Evolutionary conservation across 225 moss, liverwort and hornwort species (phyloP), one percentile per base, ranked within the genome.

Genomic region (Climacium dendroides): DNA sequence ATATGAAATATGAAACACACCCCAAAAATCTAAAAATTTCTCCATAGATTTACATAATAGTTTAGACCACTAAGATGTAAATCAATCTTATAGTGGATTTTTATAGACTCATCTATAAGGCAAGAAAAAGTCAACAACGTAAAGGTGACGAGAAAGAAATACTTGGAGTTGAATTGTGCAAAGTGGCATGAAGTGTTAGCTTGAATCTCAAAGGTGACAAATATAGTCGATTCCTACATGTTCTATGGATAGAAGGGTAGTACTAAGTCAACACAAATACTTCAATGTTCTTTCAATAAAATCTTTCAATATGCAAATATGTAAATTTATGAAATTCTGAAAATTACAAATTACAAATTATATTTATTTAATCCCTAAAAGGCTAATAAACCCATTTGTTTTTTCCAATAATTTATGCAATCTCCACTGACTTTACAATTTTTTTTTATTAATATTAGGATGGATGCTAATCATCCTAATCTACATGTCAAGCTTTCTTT

Each of bases 321-420:
- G 17, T 30, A 2, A 34, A 64, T 34, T 34, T 63, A 6, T 28
- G 13, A 34, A 64, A 34, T 35, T 18, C 6, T 19, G 34, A 3
- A 3, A 64, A 10, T 19, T 19, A 11, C 0, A 34, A 64, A 34
- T 34, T 64, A 9, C n/a, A n/a, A n/a, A n/a, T n/a, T n/a, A n/a
- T n/a, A n/a, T n/a, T n/a, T n/a, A n/a, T n/a, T 66, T 19, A 12
- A 11, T 0, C 3, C 4, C 6, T n/a, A 11, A 35, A n/a, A 5
- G 9, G 7, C 19, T 19, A 65, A 35, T 2, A 19, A 65, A 35
- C 4, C 10, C 7, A 0, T 28, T 62, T 30, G 5, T 16, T 8
- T 17, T 34, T 34, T 63, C 0, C n/a, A n/a, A 63, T 63, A 9
- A 63, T 9, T 66, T 4, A 6, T 1, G 1, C 20, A 66, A 4